A percentile compares a stretch with the other conserved stretches of the same genome.
Conservation (phyloP, 2,329 filamentous ascomycete species). For the Colletotrichum tanaceti region DNA sequence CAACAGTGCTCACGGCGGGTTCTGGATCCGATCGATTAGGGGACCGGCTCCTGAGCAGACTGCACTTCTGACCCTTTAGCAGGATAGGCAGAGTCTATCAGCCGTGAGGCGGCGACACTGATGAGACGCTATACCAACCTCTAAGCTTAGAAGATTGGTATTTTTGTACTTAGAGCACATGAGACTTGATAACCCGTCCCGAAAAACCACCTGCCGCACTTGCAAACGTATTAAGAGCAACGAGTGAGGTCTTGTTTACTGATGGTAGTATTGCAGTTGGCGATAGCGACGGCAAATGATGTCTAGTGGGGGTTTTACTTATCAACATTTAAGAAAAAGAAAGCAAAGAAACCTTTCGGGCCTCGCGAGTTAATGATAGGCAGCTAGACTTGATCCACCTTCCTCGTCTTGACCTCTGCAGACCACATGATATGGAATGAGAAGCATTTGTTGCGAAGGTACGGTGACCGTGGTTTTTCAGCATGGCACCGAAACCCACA, state of each 20-base stretch:
- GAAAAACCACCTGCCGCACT: background rate
- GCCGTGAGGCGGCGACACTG: background rate
- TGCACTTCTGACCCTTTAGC: slow-evolving; percentile 15
- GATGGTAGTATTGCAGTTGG: background rate
- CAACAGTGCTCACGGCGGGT: background rate
- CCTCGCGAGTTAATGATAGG: background rate
- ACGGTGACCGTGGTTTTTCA: background rate
- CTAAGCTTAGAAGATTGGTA: background rate
- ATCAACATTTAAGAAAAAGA: background rate
- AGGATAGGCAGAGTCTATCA: background rate
- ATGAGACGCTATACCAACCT: slow-evolving; percentile 7
- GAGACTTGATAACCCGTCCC: background rate
- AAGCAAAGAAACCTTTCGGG: background rate
- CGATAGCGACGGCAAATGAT: background rate
- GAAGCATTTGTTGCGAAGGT: background rate
- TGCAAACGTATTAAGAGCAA: background rate
- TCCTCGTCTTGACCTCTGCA: background rate
- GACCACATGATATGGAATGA: background rate
- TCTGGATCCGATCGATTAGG: slow-evolving; percentile 3
- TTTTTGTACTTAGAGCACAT: background rate
- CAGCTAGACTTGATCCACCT: background rate
- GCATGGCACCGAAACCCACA: slow-evolving; percentile 29
- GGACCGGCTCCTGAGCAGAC: slow-evolving; percentile 3
- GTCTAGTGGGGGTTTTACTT: background rate
- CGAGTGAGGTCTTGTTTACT: background rate